Evolutionary conservation across 164 flowering plant species (phyloP).

Genomic region (Saururus chinensis): DNA sequence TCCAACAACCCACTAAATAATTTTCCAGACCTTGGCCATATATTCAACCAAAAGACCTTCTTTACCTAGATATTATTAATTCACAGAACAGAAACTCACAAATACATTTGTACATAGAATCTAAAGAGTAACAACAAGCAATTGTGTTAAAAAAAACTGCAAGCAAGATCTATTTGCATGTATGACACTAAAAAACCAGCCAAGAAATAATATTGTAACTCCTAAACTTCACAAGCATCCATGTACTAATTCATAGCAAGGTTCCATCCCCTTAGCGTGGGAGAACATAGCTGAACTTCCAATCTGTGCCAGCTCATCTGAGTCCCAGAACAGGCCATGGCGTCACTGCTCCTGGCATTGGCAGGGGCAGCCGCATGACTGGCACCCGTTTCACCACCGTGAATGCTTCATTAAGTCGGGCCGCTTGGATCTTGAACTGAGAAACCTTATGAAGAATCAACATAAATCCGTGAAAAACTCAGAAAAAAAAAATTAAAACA

Average conservation of each 20-base stretch:
- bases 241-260: neutral
- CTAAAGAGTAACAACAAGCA: too few species aligned
- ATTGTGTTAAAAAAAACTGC: too few species aligned
- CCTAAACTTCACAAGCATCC: neutral
- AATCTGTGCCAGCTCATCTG: constrained; percentile 28
- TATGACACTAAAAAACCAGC: neutral
- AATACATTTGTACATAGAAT: neutral
- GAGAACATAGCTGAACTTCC: neutral
- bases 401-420: constrained; percentile 88
- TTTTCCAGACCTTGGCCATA: too few species aligned
- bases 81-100: neutral
- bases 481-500: neutral
- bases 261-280: neutral
- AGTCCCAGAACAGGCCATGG: constrained; percentile 76
- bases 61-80: too few species aligned
- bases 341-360: constrained; percentile 39
- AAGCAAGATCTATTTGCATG: neutral
- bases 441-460: constrained; percentile 30
- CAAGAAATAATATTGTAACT: too few species aligned
- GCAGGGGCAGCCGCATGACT: constrained; percentile 56
- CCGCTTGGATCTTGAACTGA: constrained; percentile 70
- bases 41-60: too few species aligned
- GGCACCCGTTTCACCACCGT: constrained; percentile 83
- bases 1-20: too few species aligned
- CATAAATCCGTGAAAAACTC: neutral